These are phyloP conservation scores for Abrus precatorius DNA, from an alignment of 306 rosid genomes.

Conservation along the genomic window DNA sequence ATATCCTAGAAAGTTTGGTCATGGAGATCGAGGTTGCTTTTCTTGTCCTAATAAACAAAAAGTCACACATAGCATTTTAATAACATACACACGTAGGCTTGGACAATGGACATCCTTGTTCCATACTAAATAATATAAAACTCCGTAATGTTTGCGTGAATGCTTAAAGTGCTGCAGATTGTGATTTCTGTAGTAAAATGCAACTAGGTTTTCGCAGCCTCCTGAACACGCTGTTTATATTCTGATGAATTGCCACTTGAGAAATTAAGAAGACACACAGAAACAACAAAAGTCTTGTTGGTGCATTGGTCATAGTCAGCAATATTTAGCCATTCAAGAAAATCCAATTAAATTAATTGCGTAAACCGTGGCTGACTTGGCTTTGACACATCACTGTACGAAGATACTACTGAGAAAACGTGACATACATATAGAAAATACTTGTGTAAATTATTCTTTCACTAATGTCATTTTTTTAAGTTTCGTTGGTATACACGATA, in stretches of 20 bases:
- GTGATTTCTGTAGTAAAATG: conserved; percentile 30
- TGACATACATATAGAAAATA: no score
- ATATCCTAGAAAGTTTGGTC: background rate
- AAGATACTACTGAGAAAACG: background rate
- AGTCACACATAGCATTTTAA: background rate
- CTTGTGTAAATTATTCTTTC: no score
- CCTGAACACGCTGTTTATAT: background rate
- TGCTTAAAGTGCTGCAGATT: background rate
- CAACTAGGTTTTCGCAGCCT: conserved; percentile 8
- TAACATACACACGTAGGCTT: background rate
- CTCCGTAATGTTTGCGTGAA: background rate
- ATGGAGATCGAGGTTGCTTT: background rate
- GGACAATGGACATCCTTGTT: background rate
- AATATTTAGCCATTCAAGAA: background rate
- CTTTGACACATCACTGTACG: conserved; percentile 10
- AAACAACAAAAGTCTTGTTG: background rate
- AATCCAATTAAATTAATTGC: background rate
- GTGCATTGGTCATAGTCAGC: background rate
- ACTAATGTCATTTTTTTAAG: no score
- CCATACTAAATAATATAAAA: background rate
- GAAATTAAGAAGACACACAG: background rate
- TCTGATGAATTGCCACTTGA: background rate
- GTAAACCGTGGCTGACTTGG: background rate
- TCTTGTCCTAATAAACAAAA: background rate
- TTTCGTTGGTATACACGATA: no score